Percentiles rank a stretch among this genome's conserved stretches.
These are phyloP conservation scores for Populus hybrid DNA, from an alignment of 441 rosid species.

Conservation along the genomic window DNA sequence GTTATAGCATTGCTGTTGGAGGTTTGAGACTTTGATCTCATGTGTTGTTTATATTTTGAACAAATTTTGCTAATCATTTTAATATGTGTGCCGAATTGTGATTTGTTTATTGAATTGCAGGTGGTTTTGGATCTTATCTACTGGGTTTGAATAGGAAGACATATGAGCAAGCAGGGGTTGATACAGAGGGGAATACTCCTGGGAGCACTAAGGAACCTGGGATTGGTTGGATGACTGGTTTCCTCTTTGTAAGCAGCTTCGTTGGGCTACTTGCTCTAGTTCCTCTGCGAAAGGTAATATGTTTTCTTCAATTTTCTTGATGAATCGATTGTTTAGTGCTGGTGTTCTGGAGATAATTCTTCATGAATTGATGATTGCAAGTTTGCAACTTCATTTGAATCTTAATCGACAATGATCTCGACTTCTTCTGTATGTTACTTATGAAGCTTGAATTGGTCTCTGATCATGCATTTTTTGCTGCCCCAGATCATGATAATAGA, in stretches of 20 bases:
- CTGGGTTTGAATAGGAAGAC: constrained; percentile 30
- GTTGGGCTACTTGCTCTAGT: constrained; percentile 41
- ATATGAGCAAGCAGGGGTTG: constrained; percentile 59
- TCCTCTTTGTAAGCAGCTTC: constrained; percentile 71
- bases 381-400: neutral
- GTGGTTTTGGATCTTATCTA: constrained; percentile 87
- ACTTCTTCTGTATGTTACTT: neutral
- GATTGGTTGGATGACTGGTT: constrained; percentile 86
- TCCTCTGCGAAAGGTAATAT: too few relatives aligned
- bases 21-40: constrained; percentile 34
- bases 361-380: neutral
- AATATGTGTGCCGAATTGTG: neutral
- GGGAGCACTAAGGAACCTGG: constrained; percentile 73
- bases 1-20: constrained; percentile 64
- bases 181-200: constrained; percentile 59
- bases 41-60: neutral
- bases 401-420: neutral
- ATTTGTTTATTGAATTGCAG: constrained; percentile 34
- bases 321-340: neutral
- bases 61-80: neutral
- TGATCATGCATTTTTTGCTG: constrained; percentile 2
- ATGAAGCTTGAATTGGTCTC: constrained; percentile 7
- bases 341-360: neutral
- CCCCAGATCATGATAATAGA: constrained; percentile 83
- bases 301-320: neutral